phyloP scores from a whole-genome alignment of 148 eudicot genomes.

The Linanthus parryae region DNA sequence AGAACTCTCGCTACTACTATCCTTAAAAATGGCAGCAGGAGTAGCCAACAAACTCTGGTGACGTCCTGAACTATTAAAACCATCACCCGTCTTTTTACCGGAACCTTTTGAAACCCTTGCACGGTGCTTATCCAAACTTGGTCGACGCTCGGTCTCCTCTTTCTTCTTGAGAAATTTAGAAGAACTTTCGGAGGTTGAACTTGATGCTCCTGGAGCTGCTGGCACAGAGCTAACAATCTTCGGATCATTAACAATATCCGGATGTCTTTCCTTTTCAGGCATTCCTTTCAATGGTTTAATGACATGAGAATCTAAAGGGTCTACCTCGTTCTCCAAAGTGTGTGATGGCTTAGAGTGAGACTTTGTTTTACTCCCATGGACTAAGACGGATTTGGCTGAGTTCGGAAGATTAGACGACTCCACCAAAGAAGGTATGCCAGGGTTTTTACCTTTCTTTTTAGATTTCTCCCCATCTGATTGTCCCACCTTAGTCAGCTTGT shows the following conservation, averaged over 20 bases:
- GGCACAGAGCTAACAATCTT: neutral
- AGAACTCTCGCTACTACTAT: constrained; percentile 49
- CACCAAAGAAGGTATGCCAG: constrained; percentile 18
- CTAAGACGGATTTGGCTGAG: constrained; percentile 14
- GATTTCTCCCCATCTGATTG: constrained; percentile 15
- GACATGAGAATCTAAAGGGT: constrained; percentile 3
- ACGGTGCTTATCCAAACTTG: constrained; percentile 13
- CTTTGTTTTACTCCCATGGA: constrained; percentile 20
- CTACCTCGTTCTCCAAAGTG: constrained; percentile 12
- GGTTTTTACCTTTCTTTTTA: constrained; percentile 27
- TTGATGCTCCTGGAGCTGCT: constrained; percentile 17
- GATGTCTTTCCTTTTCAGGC: constrained; percentile 2
- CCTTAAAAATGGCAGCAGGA: constrained; percentile 43
- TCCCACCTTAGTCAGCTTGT: constrained; percentile 8
- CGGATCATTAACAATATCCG: constrained; percentile 7
- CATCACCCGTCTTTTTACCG: constrained; percentile 13
- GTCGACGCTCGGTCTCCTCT: constrained; percentile 19
- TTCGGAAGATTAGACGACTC: constrained; percentile 16
- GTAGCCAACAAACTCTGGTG: constrained; percentile 36
- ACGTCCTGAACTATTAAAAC: constrained; percentile 19
- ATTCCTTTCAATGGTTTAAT: constrained; percentile 4
- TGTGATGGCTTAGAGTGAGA: constrained; percentile 20
- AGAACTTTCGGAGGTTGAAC: constrained; percentile 14
- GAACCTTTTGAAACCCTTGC: constrained; percentile 20
- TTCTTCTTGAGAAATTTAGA: constrained; percentile 6